Conservation (phyloP, 1,284 basidiomycete genomes). For the Ustilago nuda region DNA sequence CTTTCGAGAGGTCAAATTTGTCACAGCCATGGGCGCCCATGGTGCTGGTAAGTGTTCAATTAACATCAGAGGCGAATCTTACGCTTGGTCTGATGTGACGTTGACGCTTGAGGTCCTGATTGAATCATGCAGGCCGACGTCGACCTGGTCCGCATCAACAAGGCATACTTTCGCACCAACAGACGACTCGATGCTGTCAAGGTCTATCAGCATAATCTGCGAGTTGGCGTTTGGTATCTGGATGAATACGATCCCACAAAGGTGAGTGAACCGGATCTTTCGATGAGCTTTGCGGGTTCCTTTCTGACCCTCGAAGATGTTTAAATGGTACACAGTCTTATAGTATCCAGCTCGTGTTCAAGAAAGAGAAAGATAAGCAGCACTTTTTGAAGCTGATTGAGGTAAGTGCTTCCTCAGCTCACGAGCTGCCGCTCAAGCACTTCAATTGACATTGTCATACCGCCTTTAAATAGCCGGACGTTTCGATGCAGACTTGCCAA, state of each 20-base stretch:
- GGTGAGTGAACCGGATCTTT: conserved; percentile 8
- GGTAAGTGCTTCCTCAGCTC: conserved; percentile 10
- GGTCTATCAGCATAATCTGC: conserved; percentile 14
- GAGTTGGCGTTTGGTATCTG: conserved; percentile 26
- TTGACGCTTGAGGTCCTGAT: background rate
- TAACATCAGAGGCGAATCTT: background rate
- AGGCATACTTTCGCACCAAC: conserved; percentile 20
- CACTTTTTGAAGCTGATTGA: conserved; percentile 33
- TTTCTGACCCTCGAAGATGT: background rate
- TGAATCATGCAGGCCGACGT: conserved; percentile 22
- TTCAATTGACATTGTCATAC: background rate
- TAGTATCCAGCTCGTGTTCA: conserved; percentile 35
- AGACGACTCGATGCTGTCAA: conserved; percentile 23
- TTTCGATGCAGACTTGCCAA: background rate
- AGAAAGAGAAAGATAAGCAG: conserved; percentile 21
- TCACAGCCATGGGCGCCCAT: conserved; percentile 18
- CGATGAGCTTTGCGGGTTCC: background rate
- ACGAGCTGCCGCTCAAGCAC: background rate
- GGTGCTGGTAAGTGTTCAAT: conserved; percentile 19
- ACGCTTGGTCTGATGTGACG: background rate
- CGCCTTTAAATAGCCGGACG: conserved; percentile 3
- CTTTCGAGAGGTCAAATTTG: background rate
- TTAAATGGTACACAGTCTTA: conserved; percentile 7
- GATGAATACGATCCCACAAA: conserved; percentile 19
- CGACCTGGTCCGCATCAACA: conserved; percentile 29